Conservation (phyloP, 2,329 filamentous ascomycete species). For the Aspergillus vadensis region DNA sequence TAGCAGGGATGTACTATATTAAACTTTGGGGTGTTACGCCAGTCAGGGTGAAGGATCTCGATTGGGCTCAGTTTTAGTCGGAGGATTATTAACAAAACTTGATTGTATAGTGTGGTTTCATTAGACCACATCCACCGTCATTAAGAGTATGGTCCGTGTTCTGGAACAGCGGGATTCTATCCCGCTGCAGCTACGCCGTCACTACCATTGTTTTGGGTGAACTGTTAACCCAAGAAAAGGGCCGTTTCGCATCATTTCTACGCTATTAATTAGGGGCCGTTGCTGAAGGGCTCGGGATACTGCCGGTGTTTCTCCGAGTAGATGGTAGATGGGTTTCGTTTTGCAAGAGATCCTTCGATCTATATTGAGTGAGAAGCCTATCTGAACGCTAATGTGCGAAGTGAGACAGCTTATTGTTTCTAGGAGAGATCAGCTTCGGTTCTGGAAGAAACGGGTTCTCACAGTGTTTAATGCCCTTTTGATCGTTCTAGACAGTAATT, state of each 20-base stretch:
- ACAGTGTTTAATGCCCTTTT: too few relatives aligned
- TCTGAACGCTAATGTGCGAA: not conserved
- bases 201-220: too few relatives aligned
- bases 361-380: not conserved
- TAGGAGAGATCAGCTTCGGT: too few relatives aligned
- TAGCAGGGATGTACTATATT: slow-evolving; percentile 4
- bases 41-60: not conserved
- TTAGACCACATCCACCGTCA: not conserved
- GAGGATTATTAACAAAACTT: not conserved
- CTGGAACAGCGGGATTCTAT: slow-evolving; percentile 5
- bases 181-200: not conserved
- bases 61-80: not conserved
- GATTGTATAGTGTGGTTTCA: slow-evolving; percentile 3
- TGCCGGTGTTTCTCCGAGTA: not conserved
- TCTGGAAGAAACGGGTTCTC: too few relatives aligned
- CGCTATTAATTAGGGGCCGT: not conserved
- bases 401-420: not conserved
- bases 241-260: not conserved
- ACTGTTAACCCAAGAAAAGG: too few relatives aligned
- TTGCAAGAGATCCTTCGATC: not conserved
- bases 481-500: too few relatives aligned
- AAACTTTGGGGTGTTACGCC: not conserved
- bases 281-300: not conserved
- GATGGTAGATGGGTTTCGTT: not conserved
- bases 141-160: slow-evolving; percentile 4